A percentile compares a stretch with the other conserved stretches of the same genome.
phyloP scores from a whole-genome alignment of 2,329 filamentous ascomycete genomes.

The Colletotrichum theobromicola region DNA sequence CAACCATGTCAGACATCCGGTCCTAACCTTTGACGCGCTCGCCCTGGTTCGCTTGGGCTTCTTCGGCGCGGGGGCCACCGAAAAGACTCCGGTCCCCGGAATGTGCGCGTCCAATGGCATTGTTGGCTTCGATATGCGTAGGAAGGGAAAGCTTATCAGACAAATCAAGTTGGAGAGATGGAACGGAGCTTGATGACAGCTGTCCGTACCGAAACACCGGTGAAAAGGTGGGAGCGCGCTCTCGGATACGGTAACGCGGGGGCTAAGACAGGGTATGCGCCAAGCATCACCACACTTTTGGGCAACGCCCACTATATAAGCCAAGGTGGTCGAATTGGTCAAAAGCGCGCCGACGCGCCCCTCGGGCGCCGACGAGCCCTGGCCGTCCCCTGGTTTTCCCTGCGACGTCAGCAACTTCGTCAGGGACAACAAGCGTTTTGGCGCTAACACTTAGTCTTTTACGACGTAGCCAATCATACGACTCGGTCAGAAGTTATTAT shows the following conservation, averaged over 20 bases:
- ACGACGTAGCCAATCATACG: not conserved
- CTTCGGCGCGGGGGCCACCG: not conserved
- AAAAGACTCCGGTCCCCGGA: conserved; percentile 14
- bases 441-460: not conserved
- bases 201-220: not conserved
- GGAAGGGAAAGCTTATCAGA: not conserved
- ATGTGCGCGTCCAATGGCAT: conserved; percentile 12
- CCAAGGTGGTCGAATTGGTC: not conserved
- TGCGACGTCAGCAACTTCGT: not conserved
- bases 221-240: not conserved
- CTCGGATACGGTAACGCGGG: conserved; percentile 2
- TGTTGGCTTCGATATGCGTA: not conserved
- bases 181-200: not conserved
- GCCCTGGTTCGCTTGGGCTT: conserved; percentile 14
- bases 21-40: conserved; percentile 18
- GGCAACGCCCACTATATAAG: conserved; percentile 8
- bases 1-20: conserved; percentile 21
- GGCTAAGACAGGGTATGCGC: not conserved
- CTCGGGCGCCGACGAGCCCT: not conserved
- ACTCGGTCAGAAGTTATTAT: not conserved
- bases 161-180: not conserved
- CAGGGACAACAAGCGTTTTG: not conserved
- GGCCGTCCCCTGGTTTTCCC: not conserved
- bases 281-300: not conserved
- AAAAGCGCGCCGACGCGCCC: not conserved